phyloP scores from a whole-genome alignment of 164 flowering plant species.

The Dillenia turbinata region DNA sequence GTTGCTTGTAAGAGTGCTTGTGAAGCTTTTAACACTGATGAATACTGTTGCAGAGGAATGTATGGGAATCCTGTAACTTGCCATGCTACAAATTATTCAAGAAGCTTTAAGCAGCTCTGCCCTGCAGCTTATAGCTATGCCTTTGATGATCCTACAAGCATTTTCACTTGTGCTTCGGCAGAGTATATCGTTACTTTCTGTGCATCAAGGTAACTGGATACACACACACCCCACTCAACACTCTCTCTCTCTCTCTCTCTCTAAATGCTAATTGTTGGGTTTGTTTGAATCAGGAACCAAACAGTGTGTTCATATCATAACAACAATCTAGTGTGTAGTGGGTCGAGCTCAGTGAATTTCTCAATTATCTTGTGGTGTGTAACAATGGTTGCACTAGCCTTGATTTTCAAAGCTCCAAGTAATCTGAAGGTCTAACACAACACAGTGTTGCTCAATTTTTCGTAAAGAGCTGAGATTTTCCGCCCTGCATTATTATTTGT shows the following conservation, averaged over 20 bases:
- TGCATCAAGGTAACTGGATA: slow-evolving; percentile 31
- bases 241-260: slow-evolving; percentile 6
- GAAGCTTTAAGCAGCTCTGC: slow-evolving; percentile 34
- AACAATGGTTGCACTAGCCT: too few relatives aligned
- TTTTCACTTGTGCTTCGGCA: slow-evolving; percentile 28
- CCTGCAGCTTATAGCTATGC: slow-evolving; percentile 44
- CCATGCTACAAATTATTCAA: slow-evolving; percentile 33
- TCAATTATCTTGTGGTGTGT: too few relatives aligned
- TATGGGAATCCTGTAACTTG: slow-evolving; percentile 25
- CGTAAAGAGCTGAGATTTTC: too few relatives aligned
- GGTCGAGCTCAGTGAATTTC: too few relatives aligned
- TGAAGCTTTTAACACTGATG: slow-evolving; percentile 24
- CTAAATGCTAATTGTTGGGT: slow-evolving; percentile 4
- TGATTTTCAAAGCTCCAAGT: too few relatives aligned
- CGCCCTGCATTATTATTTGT: too few relatives aligned
- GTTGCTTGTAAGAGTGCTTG: slow-evolving; percentile 33
- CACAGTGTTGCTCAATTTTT: too few relatives aligned
- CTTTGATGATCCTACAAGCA: slow-evolving; percentile 31
- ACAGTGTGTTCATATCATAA: neutral
- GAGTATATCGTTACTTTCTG: slow-evolving; percentile 41
- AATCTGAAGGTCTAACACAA: too few relatives aligned
- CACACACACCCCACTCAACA: too few relatives aligned
- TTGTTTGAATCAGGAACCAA: slow-evolving; percentile 4
- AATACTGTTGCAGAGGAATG: slow-evolving; percentile 36
- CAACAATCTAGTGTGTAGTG: too few relatives aligned